Base-by-base conservation (phyloP, 768 basidiomycete species). In the Lentinula boryana region DNA sequence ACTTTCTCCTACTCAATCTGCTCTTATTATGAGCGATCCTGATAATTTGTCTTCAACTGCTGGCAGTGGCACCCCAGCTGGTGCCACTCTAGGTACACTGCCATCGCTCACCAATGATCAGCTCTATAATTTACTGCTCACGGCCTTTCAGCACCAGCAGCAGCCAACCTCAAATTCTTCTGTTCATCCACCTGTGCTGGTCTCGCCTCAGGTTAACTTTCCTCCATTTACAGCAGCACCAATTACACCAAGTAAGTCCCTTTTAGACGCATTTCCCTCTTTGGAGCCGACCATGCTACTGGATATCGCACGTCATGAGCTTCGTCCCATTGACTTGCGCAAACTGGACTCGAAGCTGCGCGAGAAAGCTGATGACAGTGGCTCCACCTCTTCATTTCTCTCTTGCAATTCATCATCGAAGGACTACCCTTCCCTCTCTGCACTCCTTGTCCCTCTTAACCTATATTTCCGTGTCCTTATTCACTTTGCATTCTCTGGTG, bases 401-500 rank as follows among this genome's bases (percentile, higher is more conserved):
- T 50, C 49, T 5, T 23, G 21, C 2, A 23, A 50, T 23, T 50
- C 49, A 18, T 50, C 49, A 3, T 21, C 49, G 2, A 50, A 31
- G 38, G 60, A 62, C 21, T 56, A 62, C 55, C 60, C 60, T 2
- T 46, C 55, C 32, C 46, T 57, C 31, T 32, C 41, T 15, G 3
- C 53, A 7, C 35, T 62, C 6, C 15, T 56, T 6, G 4, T 23
- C 31, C 60, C 60, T 4, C 55, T 62, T 21, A 35, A 31, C 15
- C 23, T 23, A 2, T 62, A 62, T 35, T 62, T 62, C 36, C n/a
- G 55, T n/a, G 38, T 62, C 33, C 55, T 62, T 23, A 44, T 48
- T 7, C 21, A 38, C 12, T 62, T 43, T 23, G 54, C 60, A 8
- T 36, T 13, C 5, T 57, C 46, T n/a, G 23, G 38, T 23, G 55